phyloP scores from a whole-genome alignment of 2,329 filamentous ascomycete genomes.

The Plectosphaerella sp. region DNA sequence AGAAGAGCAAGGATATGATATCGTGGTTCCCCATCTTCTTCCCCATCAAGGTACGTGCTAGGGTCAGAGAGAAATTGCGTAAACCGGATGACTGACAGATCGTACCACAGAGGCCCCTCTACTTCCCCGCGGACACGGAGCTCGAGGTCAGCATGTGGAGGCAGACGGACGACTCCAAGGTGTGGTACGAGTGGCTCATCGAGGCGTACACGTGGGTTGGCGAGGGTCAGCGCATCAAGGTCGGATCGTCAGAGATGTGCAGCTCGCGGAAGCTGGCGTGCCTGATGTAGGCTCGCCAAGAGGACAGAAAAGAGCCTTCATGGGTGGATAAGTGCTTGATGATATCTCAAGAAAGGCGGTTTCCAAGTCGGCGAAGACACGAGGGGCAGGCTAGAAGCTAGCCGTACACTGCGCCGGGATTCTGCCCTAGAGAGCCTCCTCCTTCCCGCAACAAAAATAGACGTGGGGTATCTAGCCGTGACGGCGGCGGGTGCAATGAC shows the following conservation, averaged over 20 bases:
- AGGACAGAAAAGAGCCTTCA: background rate
- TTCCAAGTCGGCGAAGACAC: too few relatives aligned
- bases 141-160: constrained; percentile 93
- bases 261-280: constrained; percentile 67
- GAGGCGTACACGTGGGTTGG: constrained; percentile 72
- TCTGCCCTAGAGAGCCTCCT: too few relatives aligned
- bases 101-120: constrained; percentile 65
- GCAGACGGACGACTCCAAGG: constrained; percentile 88
- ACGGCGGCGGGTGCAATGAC: background rate
- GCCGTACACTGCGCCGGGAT: too few relatives aligned
- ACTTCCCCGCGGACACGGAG: constrained; percentile 79
- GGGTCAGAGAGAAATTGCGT: constrained; percentile 81
- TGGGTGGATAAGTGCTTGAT: background rate
- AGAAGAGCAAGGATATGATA: constrained; percentile 96
- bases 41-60: constrained; percentile 80
- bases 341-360: too few relatives aligned
- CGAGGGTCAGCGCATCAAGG: constrained; percentile 57
- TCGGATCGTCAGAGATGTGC: constrained; percentile 62
- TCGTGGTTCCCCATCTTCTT: constrained; percentile 99
- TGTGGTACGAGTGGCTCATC: constrained; percentile 98
- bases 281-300: constrained; percentile 50
- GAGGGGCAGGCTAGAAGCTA: background rate
- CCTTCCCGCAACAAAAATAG: background rate
- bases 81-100: constrained; percentile 50
- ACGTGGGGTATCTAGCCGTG: constrained; percentile 2